Evolutionary conservation across 371 early-diverging fungal species (phyloP).

Genomic region (Blyttiomyces sp.): DNA sequence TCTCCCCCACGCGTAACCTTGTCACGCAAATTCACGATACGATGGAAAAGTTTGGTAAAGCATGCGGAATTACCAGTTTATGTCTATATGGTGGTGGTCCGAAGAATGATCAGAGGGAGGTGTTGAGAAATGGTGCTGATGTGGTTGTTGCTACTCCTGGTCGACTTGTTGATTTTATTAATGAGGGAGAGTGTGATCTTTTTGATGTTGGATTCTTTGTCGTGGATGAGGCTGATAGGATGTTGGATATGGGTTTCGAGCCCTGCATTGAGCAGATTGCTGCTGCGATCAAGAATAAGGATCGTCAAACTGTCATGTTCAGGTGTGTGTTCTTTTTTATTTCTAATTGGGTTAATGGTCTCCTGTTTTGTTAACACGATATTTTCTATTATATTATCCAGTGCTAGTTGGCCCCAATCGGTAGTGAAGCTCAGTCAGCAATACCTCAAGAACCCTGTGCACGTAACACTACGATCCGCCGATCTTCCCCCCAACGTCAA

Average conservation of each 20-base stretch:
- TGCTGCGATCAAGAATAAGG: conserved; percentile 50
- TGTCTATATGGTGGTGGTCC: conserved; percentile 52
- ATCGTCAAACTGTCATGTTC: conserved; percentile 90
- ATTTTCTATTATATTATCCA: no score
- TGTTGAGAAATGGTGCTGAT: conserved; percentile 68
- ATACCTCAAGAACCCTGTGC: conserved; percentile 81
- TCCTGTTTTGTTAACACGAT: conserved; percentile 23
- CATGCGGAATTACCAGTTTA: conserved; percentile 13
- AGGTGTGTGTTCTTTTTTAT: conserved; percentile 46
- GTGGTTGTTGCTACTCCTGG: conserved; percentile 98
- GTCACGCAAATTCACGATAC: conserved; percentile 87
- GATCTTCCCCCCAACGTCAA: conserved; percentile 72
- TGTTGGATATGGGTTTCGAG: conserved; percentile 95
- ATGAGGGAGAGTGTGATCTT: conserved; percentile 68
- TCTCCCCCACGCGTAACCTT: conserved; percentile 94
- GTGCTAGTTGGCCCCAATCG: conserved; percentile 53
- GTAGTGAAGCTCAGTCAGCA: conserved; percentile 82
- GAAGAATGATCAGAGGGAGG: conserved; percentile 65
- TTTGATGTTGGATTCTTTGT: conserved; percentile 83
- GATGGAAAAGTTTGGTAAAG: conserved; percentile 31
- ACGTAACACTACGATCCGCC: conserved; percentile 89
- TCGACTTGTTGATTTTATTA: conserved; percentile 92
- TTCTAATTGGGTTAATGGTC: conserved; percentile 26
- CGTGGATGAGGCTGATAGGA: conserved; percentile 98
- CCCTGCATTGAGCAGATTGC: conserved; percentile 80